Evolutionary conservation across 1,139 yeast genomes (phyloP), one percentile per base, ranked within the genome.

Genomic region (Yarrowia galli): DNA sequence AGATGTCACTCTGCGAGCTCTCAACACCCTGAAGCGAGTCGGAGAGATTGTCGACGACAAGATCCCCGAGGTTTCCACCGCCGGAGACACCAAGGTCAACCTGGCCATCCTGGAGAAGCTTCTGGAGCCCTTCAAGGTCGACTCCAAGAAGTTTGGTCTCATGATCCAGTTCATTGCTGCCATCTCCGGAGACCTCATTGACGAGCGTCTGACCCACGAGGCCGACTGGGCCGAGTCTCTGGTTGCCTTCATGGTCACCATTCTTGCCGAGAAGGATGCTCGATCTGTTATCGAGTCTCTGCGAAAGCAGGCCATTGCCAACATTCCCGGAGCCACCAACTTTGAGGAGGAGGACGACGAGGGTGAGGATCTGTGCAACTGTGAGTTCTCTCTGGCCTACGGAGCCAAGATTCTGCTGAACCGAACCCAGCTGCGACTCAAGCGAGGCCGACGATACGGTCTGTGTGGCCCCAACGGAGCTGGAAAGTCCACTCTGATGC

Each of bases 391-490:
- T 72, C 88, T 95, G 80, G 99, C 99, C 82, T 95, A 95, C 83
- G 99, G 99, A 92, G 99, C 99, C 79, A 93, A 93, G 92, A 95
- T 95, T 88, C 88, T 95, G 86, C 91, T 95, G 84, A 95, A 95
- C 93, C 92, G 96, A 86, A 95, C 99, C 77, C 98, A 95, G 86
- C 89, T 95, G 83, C 92, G 98, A 85, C 91, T 95, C 82, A 95
- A 93, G 96, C 92, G 98, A 86, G 96, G 91, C 85, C 93, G 98
- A 86, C 91, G 99, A 86, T 95, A 95, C 82, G 99, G 99, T 92
- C 87, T 95, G 77, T 93, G 98, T 87, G 99, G 99, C 85, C 98
- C 98, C 80, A 95, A 95, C 84, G 99, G 99, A 90, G 97, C 98
- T 78, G 99, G 99, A 91, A 95, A 95, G 86, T 95, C 98, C 75